Conservation (phyloP, 2,329 filamentous ascomycete species). For the Talaromyces sp. region DNA sequence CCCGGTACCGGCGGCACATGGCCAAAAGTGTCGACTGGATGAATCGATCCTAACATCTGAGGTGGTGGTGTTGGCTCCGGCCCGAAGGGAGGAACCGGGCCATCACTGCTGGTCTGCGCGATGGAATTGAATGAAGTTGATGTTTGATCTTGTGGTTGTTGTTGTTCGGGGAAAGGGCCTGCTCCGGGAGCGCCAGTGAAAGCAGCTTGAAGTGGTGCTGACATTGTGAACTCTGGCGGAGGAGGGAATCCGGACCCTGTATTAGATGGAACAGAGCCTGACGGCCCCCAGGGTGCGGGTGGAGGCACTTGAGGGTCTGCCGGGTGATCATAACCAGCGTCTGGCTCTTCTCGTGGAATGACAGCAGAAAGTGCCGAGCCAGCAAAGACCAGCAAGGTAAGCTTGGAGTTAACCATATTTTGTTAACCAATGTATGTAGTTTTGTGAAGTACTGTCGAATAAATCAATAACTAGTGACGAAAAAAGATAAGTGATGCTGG, state of each 20-base stretch:
- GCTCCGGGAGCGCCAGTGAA: not conserved
- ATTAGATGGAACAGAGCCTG: not conserved
- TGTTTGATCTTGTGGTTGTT: not conserved
- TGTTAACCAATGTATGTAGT: not conserved
- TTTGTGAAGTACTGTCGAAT: not conserved
- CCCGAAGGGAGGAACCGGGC: not conserved
- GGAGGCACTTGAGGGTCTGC: not conserved
- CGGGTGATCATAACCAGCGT: not conserved
- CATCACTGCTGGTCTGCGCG: not conserved
- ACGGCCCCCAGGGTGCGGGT: not conserved
- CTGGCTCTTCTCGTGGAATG: slow-evolving; percentile 2
- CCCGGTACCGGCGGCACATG: not conserved
- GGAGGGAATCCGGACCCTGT: not conserved
- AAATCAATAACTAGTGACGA: not conserved
- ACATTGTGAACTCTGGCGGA: not conserved
- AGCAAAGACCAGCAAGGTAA: slow-evolving; percentile 7
- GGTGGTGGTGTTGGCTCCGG: not conserved
- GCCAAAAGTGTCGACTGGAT: not conserved
- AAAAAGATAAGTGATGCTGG: not conserved
- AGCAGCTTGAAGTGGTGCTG: not conserved
- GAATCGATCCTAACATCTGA: not conserved
- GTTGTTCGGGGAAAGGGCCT: not conserved
- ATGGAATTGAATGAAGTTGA: not conserved
- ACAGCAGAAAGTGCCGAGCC: slow-evolving; percentile 6
- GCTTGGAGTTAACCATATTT: slow-evolving; percentile 6